Percentiles rank a stretch among this genome's conserved stretches.
Evolutionary conservation across 805 yeast species (phyloP).

Genomic region (Candida ponderosae): DNA sequence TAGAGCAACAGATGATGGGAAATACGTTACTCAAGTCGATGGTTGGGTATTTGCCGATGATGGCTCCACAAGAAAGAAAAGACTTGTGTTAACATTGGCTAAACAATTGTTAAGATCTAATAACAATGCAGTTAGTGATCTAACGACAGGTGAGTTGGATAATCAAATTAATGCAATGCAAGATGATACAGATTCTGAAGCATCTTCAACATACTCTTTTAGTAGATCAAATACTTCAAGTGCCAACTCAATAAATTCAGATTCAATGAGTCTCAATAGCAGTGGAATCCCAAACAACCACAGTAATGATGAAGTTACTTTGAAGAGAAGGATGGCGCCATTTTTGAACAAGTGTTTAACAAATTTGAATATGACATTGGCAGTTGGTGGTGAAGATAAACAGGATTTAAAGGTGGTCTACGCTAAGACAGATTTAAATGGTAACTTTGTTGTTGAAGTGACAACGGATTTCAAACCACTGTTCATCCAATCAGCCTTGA

Average conservation of each 20-base stretch:
- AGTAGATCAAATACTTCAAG: neutral
- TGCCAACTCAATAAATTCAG: slow-evolving; percentile 1
- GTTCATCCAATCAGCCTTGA: slow-evolving; percentile 41
- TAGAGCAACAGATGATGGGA: slow-evolving; percentile 22
- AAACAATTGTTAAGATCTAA: slow-evolving; percentile 49
- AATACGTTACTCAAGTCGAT: slow-evolving; percentile 51
- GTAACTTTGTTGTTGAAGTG: slow-evolving; percentile 52
- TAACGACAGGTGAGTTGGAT: slow-evolving; percentile 27
- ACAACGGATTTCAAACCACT: slow-evolving; percentile 56
- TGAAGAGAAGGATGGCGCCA: slow-evolving; percentile 59
- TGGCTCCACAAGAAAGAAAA: slow-evolving; percentile 59
- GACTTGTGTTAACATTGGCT: slow-evolving; percentile 59
- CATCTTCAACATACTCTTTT: neutral
- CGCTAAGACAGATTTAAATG: slow-evolving; percentile 54
- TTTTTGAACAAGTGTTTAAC: slow-evolving; percentile 66
- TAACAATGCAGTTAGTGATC: slow-evolving; percentile 12
- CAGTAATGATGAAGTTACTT: slow-evolving; percentile 31
- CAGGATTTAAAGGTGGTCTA: slow-evolving; percentile 23
- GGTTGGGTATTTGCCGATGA: slow-evolving; percentile 74
- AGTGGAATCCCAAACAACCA: slow-evolving; percentile 6
- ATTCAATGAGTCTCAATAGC: neutral
- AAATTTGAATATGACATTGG: slow-evolving; percentile 43
- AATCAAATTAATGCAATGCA: slow-evolving; percentile 24
- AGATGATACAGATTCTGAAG: slow-evolving; percentile 2
- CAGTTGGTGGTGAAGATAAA: slow-evolving; percentile 43